Base-by-base conservation (phyloP, 192 early-diverging fungal species). In the Podila horticola region DNA sequence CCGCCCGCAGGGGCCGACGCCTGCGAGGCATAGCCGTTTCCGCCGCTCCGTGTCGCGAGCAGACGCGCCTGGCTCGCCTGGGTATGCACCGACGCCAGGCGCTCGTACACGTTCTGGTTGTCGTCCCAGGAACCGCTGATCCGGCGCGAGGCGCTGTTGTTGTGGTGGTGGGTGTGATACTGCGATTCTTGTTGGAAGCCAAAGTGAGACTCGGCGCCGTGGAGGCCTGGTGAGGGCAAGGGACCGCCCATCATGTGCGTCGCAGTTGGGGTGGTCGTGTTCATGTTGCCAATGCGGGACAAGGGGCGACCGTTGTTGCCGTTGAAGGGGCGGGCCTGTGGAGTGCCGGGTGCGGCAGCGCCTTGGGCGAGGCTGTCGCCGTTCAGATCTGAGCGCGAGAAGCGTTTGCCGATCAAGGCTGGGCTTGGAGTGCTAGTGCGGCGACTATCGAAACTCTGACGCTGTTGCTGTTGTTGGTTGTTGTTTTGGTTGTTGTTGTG, bases 91-190 rank as follows among this genome's bases (percentile, higher is more conserved):
- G 77, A 73, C 6, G 77, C 70, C 15, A 81, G 34, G 48, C 77
- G 77, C 45, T 81, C 77, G 48, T 81, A 81, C 55, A 81, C 77
- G 55, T 73, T 81, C 62, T 73, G 71, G 66, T 66, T 72, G 26
- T 79, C 76, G 38, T 81, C 77, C 77, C 77, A 81, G 0, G 77
- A 69, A 15, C 77, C 77, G 11, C 77, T 81, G 52, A 73, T 63
- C 1, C 77, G 65, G 30, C 77, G 77, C 29, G 66, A 62, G 34
- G 74, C 66, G 20, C 76, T 72, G 49, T 67, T 68, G 65, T 81
- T 73, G 63, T 52, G 57, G 62, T 81, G 77, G n/a, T 73, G 67
- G 3, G 77, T 72, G n/a, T 69, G 55, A 24, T 60, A 73, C 11
- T 59, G 66, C 7, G 38, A 22, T 10, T 63, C 62, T 4, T 75